phyloP scores from a whole-genome alignment of 2,329 filamentous ascomycete species.

The Colletotrichum somersetense region DNA sequence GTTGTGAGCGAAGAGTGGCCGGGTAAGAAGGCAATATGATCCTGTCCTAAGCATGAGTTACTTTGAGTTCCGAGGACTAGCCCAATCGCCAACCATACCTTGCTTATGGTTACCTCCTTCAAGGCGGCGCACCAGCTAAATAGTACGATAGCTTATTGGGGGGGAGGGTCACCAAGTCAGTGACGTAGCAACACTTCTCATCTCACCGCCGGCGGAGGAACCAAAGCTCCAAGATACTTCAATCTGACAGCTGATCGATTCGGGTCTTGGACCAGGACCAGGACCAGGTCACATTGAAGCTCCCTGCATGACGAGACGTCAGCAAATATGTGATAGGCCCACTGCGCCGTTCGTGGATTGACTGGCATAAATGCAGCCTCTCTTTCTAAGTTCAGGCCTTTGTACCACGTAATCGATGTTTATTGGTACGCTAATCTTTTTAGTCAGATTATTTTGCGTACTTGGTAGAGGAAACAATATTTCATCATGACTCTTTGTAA shows the following conservation, averaged over 20 bases:
- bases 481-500: neutral
- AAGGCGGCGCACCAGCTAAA: neutral
- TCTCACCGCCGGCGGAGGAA: neutral
- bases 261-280: neutral
- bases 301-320: neutral
- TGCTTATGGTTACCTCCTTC: neutral
- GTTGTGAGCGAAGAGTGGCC: neutral
- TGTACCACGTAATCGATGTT: neutral
- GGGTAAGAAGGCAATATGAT: constrained; percentile 3
- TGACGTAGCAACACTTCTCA: neutral
- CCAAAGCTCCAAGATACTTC: neutral
- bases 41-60: constrained; percentile 15
- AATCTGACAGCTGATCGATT: neutral
- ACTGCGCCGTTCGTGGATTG: neutral
- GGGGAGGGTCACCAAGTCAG: neutral
- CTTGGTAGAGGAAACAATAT: neutral
- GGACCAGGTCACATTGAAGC: neutral
- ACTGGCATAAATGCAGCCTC: neutral
- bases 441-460: neutral
- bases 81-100: neutral
- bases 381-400: neutral
- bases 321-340: neutral
- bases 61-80: neutral
- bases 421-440: too few relatives aligned
- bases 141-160: neutral